A percentile compares a stretch with the other conserved stretches of the same genome.
Evolutionary conservation across 352 stramenopile genomes (phyloP).

Genomic region (Phytopythium delawarense): DNA sequence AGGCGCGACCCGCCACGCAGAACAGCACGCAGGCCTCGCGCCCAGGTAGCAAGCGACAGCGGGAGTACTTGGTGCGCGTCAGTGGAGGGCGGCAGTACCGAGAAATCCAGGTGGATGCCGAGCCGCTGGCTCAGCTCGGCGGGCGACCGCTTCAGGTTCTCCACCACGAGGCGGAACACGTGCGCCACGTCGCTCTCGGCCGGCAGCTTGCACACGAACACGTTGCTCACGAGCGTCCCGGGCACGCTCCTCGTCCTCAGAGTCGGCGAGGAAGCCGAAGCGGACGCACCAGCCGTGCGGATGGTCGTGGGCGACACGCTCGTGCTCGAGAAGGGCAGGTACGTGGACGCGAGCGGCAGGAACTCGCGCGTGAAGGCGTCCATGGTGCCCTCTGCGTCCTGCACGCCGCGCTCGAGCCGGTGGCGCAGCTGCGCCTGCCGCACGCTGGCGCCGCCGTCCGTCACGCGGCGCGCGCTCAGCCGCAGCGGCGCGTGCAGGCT

Average conservation of each 20-base stretch:
- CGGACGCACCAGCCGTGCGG: background rate
- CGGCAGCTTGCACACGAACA: constrained; percentile 54
- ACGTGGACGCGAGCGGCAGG: constrained; percentile 19
- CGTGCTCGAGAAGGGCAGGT: constrained; percentile 41
- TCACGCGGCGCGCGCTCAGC: constrained; percentile 7
- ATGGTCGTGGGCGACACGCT: constrained; percentile 19
- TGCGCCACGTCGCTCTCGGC: constrained; percentile 21
- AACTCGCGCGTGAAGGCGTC: constrained; percentile 37
- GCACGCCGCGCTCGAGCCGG: constrained; percentile 28
- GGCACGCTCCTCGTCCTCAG: background rate
- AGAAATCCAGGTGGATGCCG: constrained; percentile 30
- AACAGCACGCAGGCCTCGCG: background rate
- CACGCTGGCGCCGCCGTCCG: constrained; percentile 3
- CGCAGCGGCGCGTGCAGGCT: constrained; percentile 35
- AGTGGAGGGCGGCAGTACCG: constrained; percentile 25
- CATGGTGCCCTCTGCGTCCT: constrained; percentile 21
- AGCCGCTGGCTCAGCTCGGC: constrained; percentile 32
- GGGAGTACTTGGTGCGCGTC: constrained; percentile 6
- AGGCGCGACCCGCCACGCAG: background rate
- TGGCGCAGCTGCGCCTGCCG: constrained; percentile 24
- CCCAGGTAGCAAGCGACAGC: background rate
- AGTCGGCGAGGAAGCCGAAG: too few species aligned
- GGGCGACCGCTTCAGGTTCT: constrained; percentile 29
- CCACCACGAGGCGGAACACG: constrained; percentile 30
- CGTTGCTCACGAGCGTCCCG: constrained; percentile 43